Percentiles rank a stretch among this genome's conserved stretches.
Conservation (phyloP, 164 flowering plant species). For the Sedum album region DNA sequence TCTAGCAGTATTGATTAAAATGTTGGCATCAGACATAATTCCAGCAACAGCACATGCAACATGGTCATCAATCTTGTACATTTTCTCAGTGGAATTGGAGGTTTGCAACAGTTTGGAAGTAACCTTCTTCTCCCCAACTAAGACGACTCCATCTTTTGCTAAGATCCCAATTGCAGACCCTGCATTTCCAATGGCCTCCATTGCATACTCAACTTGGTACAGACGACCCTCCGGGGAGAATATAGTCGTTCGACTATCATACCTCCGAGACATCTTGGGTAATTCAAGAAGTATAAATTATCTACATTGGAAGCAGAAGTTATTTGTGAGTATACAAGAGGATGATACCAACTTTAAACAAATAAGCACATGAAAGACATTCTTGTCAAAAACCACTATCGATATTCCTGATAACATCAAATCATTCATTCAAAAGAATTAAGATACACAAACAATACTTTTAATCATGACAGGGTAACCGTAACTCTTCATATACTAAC, state of each 20-base stretch:
- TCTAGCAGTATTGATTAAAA: constrained; percentile 56
- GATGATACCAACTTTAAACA: not conserved
- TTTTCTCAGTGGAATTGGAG: constrained; percentile 51
- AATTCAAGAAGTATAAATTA: not conserved
- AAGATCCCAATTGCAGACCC: constrained; percentile 55
- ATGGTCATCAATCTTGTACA: constrained; percentile 72
- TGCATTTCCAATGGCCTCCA: constrained; percentile 75
- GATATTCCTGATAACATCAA: too few relatives aligned
- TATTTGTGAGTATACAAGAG: not conserved
- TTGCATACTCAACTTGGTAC: constrained; percentile 73
- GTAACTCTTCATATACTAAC: too few relatives aligned
- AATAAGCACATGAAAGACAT: not conserved
- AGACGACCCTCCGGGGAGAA: constrained; percentile 73
- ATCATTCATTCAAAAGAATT: too few relatives aligned
- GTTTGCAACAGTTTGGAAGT: constrained; percentile 59
- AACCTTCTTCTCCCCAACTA: constrained; percentile 64
- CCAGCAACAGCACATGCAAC: constrained; percentile 75
- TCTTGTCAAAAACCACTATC: too few relatives aligned
- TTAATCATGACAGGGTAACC: too few relatives aligned
- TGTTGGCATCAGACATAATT: constrained; percentile 74
- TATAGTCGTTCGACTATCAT: constrained; percentile 69
- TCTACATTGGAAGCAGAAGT: not conserved
- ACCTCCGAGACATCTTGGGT: constrained; percentile 49
- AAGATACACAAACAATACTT: too few relatives aligned
- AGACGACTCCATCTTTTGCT: constrained; percentile 56